Percentiles rank a stretch among this genome's conserved stretches.
These are phyloP conservation scores for Talaromyces thailandensis DNA, from an alignment of 495 filamentous ascomycete species.

Conservation along the genomic window DNA sequence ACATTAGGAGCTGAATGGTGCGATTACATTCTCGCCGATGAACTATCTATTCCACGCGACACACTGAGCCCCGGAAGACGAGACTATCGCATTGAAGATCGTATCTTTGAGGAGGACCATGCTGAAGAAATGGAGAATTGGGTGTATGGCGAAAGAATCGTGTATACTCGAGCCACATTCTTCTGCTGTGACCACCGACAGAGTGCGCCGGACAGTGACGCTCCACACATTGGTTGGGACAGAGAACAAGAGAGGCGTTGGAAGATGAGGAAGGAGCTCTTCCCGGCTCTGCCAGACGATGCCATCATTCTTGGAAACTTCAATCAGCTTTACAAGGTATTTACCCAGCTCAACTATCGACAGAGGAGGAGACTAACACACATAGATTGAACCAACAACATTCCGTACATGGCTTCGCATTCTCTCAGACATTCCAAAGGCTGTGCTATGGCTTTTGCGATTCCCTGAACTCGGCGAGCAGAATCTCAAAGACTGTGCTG, in stretches of 20 bases:
- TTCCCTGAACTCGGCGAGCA: conserved; percentile 91
- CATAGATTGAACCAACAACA: conserved; percentile 91
- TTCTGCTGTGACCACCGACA: conserved; percentile 98
- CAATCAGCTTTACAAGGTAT: conserved; percentile 98
- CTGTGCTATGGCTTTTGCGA: conserved; percentile 89
- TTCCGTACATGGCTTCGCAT: conserved; percentile 97
- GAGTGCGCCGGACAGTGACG: conserved; percentile 69
- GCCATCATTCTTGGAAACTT: conserved; percentile 94
- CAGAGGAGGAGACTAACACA: background rate
- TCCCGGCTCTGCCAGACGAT: conserved; percentile 75
- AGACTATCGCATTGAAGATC: conserved; percentile 65
- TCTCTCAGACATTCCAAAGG: conserved; percentile 74
- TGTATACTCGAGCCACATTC: conserved; percentile 91
- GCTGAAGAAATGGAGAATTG: conserved; percentile 59
- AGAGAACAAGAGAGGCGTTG: conserved; percentile 78
- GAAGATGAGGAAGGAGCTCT: conserved; percentile 92
- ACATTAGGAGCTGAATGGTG: conserved; percentile 98
- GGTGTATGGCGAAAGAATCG: conserved; percentile 96
- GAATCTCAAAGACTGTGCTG: conserved; percentile 72
- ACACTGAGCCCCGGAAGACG: conserved; percentile 72
- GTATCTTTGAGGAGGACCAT: conserved; percentile 58
- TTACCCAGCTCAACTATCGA: conserved; percentile 7
- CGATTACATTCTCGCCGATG: conserved; percentile 90
- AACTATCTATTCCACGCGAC: conserved; percentile 72
- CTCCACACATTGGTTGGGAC: conserved; percentile 62